Evolutionary conservation across 2,329 filamentous ascomycete genomes (phyloP), one percentile per base, ranked within the genome.

Genomic region (Cercospora zeae-maydis): DNA sequence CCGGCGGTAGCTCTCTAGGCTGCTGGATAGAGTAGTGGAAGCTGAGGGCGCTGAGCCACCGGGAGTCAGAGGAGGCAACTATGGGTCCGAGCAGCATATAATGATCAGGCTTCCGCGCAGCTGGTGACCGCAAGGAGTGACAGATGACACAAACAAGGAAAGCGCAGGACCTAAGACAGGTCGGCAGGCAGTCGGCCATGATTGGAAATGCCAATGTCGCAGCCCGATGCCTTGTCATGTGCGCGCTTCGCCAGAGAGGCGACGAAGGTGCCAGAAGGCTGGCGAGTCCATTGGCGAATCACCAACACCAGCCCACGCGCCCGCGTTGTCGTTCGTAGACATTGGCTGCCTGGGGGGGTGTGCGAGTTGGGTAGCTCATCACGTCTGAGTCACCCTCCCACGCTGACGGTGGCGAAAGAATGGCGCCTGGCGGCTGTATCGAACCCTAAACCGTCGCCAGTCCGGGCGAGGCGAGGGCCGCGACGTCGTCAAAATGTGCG

Each of bases 101-200:
- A n/a, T 55, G 51, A 27, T 58, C 64, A 66, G 64, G 62, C 62
- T 57, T 37, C 56, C 61, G 62, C 61, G 62, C 59, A 59, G 59
- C 59, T 60, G 62, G 63, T 64, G 64, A 66, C 64, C 54, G 62
- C 59, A 58, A 56, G 47, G 60, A 60, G 59, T 39, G 63, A 62
- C 62, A 58, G 53, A 58, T 53, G 52, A 63, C 53, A 65, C 59
- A 63, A 65, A 61, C 58, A 56, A 53, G 63, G 42, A 45, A 62
- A 62, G 64, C 39, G 62, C 57, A 61, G 54, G 37, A 45, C 61
- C 62, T 61, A 64, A 66, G 64, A 66, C 53, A 39, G 39, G 57
- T 51, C 42, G 54, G 49, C 52, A 55, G 39, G 57, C 57, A 51
- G 57, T 42, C 21, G 57, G 13, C 57, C 56, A 51, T 59, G 57